A percentile compares a stretch with the other conserved stretches of the same genome.
Conservation (phyloP, 306 rosid species). For the Fragaria ananassa region DNA sequence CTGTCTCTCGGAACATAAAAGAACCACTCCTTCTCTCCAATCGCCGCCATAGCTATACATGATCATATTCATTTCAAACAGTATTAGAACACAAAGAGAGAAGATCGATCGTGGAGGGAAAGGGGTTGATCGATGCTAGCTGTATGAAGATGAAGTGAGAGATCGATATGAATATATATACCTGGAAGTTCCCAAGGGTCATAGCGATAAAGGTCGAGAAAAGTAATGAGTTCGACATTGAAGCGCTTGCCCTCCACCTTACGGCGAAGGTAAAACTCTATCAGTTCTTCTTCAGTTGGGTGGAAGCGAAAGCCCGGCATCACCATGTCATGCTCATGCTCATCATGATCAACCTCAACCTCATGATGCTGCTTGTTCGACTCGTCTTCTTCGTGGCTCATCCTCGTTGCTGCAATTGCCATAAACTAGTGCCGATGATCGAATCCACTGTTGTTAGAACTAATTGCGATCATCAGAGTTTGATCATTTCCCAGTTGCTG, state of each 20-base stretch:
- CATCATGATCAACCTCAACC: conserved; percentile 14
- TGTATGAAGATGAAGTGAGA: neutral
- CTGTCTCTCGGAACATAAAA: conserved; percentile 93
- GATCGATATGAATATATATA: neutral
- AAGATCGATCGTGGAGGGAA: neutral
- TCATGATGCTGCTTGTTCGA: conserved; percentile 15
- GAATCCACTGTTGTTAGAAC: neutral
- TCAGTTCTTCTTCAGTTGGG: conserved; percentile 94
- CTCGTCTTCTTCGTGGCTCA: conserved; percentile 52
- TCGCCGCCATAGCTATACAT: conserved; percentile 80
- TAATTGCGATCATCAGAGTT: neutral
- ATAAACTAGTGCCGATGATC: conserved; percentile 28
- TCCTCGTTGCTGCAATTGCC: conserved; percentile 62
- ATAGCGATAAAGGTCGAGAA: conserved; percentile 97
- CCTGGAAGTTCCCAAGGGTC: conserved; percentile 99
- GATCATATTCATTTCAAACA: neutral
- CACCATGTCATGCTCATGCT: conserved; percentile 89
- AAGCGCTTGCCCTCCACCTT: conserved; percentile 99
- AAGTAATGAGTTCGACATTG: conserved; percentile 97
- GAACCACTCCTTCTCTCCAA: conserved; percentile 98
- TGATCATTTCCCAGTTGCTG: neutral
- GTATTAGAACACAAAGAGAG: neutral
- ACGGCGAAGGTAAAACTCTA: conserved; percentile 99
- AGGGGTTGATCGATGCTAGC: neutral
- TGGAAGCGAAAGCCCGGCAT: conserved; percentile 99